These are phyloP conservation scores for Penicillium antarcticum DNA, from an alignment of 495 filamentous ascomycete species.

Conservation along the genomic window DNA sequence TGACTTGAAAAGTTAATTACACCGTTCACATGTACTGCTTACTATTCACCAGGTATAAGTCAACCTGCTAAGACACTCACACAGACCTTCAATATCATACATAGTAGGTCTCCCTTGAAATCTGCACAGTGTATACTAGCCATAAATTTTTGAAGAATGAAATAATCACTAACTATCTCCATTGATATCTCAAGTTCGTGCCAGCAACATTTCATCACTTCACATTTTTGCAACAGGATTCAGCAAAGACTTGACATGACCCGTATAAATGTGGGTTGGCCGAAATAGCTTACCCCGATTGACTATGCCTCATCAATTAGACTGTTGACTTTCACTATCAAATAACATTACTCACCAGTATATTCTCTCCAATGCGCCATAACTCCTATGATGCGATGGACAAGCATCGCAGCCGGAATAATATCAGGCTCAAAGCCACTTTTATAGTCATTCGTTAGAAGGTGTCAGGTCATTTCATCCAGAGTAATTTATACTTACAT, in stretches of 20 bases:
- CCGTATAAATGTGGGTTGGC: constrained; percentile 29
- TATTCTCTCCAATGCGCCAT: constrained; percentile 46
- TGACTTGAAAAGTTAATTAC: background rate
- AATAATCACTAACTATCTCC: too few species aligned
- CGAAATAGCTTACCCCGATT: constrained; percentile 32
- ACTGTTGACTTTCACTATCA: background rate
- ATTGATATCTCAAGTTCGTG: too few species aligned
- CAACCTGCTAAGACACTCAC: too few species aligned
- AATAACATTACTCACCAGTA: constrained; percentile 26
- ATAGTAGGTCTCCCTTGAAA: too few species aligned
- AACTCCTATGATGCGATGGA: constrained; percentile 33
- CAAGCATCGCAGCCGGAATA: constrained; percentile 34
- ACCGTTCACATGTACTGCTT: too few species aligned
- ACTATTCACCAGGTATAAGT: too few species aligned
- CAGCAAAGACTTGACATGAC: background rate
- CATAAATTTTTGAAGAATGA: too few species aligned
- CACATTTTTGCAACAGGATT: constrained; percentile 10
- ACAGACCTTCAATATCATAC: too few species aligned
- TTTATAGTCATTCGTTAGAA: background rate
- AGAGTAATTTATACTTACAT: constrained; percentile 28
- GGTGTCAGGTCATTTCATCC: background rate
- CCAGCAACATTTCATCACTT: too few species aligned
- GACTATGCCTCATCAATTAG: constrained; percentile 11
- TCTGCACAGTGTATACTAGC: too few species aligned
- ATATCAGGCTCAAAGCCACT: constrained; percentile 36